Conservation (phyloP, 108 stramenopile genomes). For the Skeletonema costatum region DNA sequence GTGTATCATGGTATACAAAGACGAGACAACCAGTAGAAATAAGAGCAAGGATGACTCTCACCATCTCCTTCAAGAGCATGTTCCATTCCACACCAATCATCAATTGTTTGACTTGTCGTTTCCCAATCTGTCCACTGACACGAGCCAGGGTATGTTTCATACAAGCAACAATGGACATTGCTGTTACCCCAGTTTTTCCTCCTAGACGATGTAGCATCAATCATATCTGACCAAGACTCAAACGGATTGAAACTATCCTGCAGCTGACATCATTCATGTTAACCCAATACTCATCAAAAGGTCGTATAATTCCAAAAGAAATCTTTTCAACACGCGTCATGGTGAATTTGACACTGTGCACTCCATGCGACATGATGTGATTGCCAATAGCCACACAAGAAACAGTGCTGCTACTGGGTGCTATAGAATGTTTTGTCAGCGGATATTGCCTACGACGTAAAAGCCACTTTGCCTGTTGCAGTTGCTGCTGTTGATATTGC, state of each 20-base stretch:
- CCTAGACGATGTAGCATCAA: not conserved
- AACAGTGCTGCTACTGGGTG: not conserved
- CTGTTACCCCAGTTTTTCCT: not conserved
- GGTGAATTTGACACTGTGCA: not conserved
- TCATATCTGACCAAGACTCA: not conserved
- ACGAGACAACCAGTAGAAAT: no score
- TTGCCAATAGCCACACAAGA: not conserved
- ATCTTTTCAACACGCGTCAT: slow-evolving; percentile 1
- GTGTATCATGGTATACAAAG: no score
- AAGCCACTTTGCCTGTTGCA: not conserved
- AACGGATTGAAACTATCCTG: not conserved
- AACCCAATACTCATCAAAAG: not conserved
- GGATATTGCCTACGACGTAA: not conserved
- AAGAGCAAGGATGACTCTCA: no score
- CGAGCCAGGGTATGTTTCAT: not conserved
- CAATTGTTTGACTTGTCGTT: not conserved
- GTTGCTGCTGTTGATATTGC: not conserved
- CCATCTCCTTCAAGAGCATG: not conserved
- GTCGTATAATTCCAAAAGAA: not conserved
- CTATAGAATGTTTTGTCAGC: not conserved
- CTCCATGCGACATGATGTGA: not conserved
- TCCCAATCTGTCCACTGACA: not conserved
- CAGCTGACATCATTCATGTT: no score
- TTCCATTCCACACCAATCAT: not conserved
- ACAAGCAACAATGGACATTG: not conserved